Percentiles rank a stretch among this genome's conserved stretches.
These are phyloP conservation scores for Aureobasidium sp. DNA, from an alignment of 2,329 filamentous ascomycete species.

Conservation along the genomic window DNA sequence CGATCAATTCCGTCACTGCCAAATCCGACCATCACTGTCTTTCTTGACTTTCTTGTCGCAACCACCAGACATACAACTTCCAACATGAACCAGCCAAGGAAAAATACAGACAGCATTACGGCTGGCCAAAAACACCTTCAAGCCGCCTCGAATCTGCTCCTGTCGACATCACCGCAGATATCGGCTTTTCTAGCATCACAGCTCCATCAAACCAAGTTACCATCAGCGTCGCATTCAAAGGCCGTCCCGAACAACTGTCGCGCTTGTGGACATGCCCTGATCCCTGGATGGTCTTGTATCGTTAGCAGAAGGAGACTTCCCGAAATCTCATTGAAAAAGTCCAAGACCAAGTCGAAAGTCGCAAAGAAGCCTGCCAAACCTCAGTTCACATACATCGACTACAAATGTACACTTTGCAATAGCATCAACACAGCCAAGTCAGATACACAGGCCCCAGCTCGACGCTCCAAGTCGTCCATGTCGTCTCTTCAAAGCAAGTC, in stretches of 20 bases:
- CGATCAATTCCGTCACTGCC: constrained; percentile 7
- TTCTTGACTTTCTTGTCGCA: neutral
- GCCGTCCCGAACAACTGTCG: constrained; percentile 21
- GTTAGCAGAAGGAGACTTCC: constrained; percentile 11
- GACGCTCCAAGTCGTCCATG: neutral
- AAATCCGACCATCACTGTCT: neutral
- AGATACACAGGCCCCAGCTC: neutral
- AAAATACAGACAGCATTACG: neutral
- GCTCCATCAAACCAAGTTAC: neutral
- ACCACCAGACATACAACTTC: neutral
- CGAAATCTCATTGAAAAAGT: neutral
- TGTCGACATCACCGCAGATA: constrained; percentile 8
- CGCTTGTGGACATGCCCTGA: constrained; percentile 32
- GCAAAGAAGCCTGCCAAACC: neutral
- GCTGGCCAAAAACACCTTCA: constrained; percentile 9
- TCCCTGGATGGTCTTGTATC: constrained; percentile 30
- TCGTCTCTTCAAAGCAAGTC: neutral
- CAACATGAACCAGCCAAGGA: constrained; percentile 4
- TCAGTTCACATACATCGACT: neutral
- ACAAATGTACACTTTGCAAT: constrained; percentile 5
- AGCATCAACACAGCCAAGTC: neutral
- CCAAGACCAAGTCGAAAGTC: constrained; percentile 2
- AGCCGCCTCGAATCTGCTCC: constrained; percentile 2
- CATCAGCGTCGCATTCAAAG: neutral
- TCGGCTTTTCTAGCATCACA: constrained; percentile 16